Conservation (phyloP, 2,329 filamentous ascomycete species). For the Cyanodermella asteris region DNA sequence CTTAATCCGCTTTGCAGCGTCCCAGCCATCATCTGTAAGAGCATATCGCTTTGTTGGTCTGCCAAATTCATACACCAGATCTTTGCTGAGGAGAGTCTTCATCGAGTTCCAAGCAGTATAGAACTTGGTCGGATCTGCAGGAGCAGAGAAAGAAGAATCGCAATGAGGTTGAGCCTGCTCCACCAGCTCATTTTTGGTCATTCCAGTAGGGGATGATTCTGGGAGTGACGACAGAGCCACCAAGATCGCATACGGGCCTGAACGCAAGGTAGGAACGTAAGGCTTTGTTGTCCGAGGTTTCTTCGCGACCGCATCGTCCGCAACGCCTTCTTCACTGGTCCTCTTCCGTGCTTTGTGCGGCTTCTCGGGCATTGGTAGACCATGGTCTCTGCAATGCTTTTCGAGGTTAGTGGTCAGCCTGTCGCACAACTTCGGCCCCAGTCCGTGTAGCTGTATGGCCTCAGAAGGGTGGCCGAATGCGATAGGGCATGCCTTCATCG, state of each 20-base stretch:
- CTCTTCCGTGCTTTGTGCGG: constrained; percentile 15
- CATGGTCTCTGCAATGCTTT: constrained; percentile 41
- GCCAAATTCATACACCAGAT: constrained; percentile 50
- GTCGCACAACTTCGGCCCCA: constrained; percentile 50
- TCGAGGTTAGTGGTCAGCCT: constrained; percentile 38
- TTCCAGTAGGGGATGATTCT: constrained; percentile 30
- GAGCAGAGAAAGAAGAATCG: constrained; percentile 49
- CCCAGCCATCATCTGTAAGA: constrained; percentile 59
- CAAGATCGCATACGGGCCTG: constrained; percentile 52
- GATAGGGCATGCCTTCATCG: constrained; percentile 53
- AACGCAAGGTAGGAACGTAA: constrained; percentile 52
- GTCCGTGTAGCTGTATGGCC: constrained; percentile 48
- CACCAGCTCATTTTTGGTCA: constrained; percentile 49
- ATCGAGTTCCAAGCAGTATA: constrained; percentile 72
- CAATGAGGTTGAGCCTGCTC: constrained; percentile 48
- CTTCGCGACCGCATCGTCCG: constrained; percentile 22
- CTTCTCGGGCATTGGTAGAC: constrained; percentile 42
- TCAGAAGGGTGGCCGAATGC: constrained; percentile 50
- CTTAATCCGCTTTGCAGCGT: constrained; percentile 44
- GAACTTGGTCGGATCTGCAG: constrained; percentile 43
- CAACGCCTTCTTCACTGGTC: constrained; percentile 13
- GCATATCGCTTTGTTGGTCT: constrained; percentile 45
- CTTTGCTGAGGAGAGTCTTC: constrained; percentile 51
- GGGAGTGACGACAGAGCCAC: constrained; percentile 40
- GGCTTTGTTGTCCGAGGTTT: constrained; percentile 34